Evolutionary conservation across 2,329 filamentous ascomycete species (phyloP).

Genomic region (Penicillium concentricum): DNA sequence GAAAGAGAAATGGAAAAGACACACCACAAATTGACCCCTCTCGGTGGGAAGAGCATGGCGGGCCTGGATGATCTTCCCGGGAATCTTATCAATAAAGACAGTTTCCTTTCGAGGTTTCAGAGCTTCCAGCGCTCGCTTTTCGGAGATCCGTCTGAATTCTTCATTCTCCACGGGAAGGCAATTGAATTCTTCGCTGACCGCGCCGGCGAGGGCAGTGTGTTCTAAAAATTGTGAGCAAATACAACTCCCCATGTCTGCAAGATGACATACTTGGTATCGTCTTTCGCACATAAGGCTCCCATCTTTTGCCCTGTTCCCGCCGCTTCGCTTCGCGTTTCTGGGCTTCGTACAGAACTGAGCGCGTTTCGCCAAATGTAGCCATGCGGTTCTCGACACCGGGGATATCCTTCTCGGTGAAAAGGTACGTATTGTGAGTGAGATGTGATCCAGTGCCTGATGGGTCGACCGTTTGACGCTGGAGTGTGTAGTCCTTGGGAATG

Average conservation of each 20-base stretch:
- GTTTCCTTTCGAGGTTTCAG: constrained; percentile 61
- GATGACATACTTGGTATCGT: constrained; percentile 65
- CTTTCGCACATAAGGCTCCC: constrained; percentile 56
- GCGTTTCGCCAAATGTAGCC: constrained; percentile 44
- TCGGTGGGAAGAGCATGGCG: constrained; percentile 52
- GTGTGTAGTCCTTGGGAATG: constrained; percentile 84
- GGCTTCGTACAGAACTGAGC: constrained; percentile 48
- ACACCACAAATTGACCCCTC: constrained; percentile 45
- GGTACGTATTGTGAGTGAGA: constrained; percentile 74
- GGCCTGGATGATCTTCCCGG: constrained; percentile 57
- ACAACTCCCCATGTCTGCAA: background rate
- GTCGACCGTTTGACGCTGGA: constrained; percentile 66
- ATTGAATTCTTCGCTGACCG: constrained; percentile 72
- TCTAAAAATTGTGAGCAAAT: constrained; percentile 50
- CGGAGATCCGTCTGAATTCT: constrained; percentile 64
- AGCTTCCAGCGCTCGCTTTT: constrained; percentile 57
- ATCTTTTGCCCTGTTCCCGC: constrained; percentile 53
- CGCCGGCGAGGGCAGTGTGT: constrained; percentile 72
- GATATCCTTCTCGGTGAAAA: constrained; percentile 92
- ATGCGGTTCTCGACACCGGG: constrained; percentile 64
- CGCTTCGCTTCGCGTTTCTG: constrained; percentile 47
- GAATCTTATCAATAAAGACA: constrained; percentile 47
- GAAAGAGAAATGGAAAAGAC: constrained; percentile 17
- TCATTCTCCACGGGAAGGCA: constrained; percentile 70
- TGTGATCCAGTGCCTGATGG: constrained; percentile 36